Base-by-base conservation (phyloP, 2,329 filamentous ascomycete species). In the Dryadomyces sulphureus region DNA sequence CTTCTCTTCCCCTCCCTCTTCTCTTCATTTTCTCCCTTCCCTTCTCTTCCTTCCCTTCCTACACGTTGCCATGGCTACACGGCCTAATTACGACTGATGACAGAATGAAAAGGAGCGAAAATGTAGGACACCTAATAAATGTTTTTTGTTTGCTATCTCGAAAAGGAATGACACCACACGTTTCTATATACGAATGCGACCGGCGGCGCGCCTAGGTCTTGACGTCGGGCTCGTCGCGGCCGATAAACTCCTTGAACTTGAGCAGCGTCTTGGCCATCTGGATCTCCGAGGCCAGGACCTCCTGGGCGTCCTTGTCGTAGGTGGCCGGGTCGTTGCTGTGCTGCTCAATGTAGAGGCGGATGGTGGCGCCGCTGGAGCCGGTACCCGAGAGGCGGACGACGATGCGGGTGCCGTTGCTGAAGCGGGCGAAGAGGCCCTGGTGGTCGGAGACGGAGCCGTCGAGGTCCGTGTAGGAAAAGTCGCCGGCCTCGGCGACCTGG, bases 391-490 rank as follows among this genome's bases (percentile, higher is more conserved):
- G 73, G 57, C 92, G 84, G 48, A 96, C 88, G 45, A 98, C 88
- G 50, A 96, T 90, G 55, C 92, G 84, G 68, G 86, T 94, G 52
- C 90, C 90, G 49, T 93, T 89, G 46, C 88, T 87, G 66, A 96
- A 96, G 65, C 85, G 84, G 62, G 89, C 84, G 61, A 85, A 98
- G 55, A 98, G 79, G 54, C 92, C 92, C 70, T 98, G 92, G 72
- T 95, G 93, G 62, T 88, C 86, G 59, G 87, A 84, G 46, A 96
- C 86, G 54, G 87, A 94, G 51, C 90, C 92, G 59, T 98, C 92
- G n/a, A 98, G 80, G 60, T 98, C 92, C 8, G 87, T 96, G 75
- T 98, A 98, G 27, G 86, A 87, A 66, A 98, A 98, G 74, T 98
- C 89, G 54, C 89, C 92, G 7, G 89, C 90, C 57, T 93, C 85